phyloP scores from a whole-genome alignment of 495 filamentous ascomycete genomes.

The Podospora didyma region DNA sequence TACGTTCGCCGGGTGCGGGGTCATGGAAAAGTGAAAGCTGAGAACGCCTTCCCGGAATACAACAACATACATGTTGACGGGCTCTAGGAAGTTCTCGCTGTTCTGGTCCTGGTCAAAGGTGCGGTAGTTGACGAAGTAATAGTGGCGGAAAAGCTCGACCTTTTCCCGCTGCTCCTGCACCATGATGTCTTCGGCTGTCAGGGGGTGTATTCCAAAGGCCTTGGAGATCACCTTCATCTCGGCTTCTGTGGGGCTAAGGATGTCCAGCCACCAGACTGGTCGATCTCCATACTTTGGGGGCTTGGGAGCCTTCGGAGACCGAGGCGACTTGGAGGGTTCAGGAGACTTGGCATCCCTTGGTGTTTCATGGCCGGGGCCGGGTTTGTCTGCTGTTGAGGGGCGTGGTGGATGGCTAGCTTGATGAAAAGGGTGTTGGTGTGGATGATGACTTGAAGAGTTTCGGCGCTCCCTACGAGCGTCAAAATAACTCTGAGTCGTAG shows the following conservation, averaged over 20 bases:
- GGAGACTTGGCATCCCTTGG: slow-evolving; percentile 22
- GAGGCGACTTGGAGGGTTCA: slow-evolving; percentile 20
- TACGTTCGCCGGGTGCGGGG: slow-evolving; percentile 92
- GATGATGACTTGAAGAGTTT: too few species aligned
- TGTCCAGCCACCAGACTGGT: slow-evolving; percentile 94
- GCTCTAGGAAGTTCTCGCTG: slow-evolving; percentile 85
- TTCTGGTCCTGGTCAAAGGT: slow-evolving; percentile 91
- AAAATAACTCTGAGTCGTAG: slow-evolving; percentile 22
- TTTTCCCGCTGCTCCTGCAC: slow-evolving; percentile 96
- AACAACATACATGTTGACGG: slow-evolving; percentile 95
- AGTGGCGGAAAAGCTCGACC: slow-evolving; percentile 93
- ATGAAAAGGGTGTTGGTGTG: not conserved
- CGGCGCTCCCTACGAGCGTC: slow-evolving; percentile 15
- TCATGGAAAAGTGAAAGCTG: slow-evolving; percentile 92
- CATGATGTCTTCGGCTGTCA: slow-evolving; percentile 95
- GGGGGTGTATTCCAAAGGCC: slow-evolving; percentile 88
- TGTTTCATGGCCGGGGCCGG: slow-evolving; percentile 11
- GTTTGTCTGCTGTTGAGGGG: slow-evolving; percentile 11
- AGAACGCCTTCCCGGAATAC: slow-evolving; percentile 94
- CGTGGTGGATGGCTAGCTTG: slow-evolving; percentile 2
- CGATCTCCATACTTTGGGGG: slow-evolving; percentile 76
- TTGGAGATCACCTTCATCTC: slow-evolving; percentile 92
- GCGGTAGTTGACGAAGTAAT: slow-evolving; percentile 97
- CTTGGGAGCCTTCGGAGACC: slow-evolving; percentile 29
- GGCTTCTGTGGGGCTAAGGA: slow-evolving; percentile 80